These are phyloP conservation scores for Pilaira anomala DNA, from an alignment of 192 early-diverging fungal species.

Conservation along the genomic window DNA sequence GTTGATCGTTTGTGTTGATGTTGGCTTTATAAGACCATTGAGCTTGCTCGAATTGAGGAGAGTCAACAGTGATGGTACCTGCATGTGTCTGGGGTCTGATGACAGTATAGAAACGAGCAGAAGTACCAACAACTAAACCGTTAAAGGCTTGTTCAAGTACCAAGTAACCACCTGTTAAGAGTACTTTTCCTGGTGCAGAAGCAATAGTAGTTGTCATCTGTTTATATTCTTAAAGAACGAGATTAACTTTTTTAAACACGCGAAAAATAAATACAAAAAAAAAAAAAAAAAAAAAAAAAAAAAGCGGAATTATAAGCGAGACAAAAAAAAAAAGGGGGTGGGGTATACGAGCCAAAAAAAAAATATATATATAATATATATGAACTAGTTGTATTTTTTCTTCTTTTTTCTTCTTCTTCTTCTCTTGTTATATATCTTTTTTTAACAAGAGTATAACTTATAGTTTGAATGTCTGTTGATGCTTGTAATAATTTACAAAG, in stretches of 20 bases:
- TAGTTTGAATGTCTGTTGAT: conserved; percentile 9
- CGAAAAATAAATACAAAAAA: background rate
- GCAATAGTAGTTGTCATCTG: conserved; percentile 41
- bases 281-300: no score
- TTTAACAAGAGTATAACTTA: no score
- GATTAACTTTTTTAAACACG: no score
- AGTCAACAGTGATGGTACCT: conserved; percentile 56
- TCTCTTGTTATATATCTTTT: background rate
- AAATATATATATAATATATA: no score
- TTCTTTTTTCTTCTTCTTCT: background rate
- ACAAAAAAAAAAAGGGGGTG: background rate
- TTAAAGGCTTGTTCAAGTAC: conserved; percentile 78
- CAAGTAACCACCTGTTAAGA: conserved; percentile 90
- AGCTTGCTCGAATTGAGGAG: conserved; percentile 87
- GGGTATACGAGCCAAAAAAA: background rate
- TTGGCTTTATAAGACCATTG: conserved; percentile 66
- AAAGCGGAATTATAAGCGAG: background rate
- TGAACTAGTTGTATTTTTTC: no score
- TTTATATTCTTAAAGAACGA: no score
- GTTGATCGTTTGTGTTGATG: conserved; percentile 23
- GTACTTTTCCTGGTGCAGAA: conserved; percentile 95
- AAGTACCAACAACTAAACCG: conserved; percentile 83
- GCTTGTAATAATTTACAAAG: background rate
- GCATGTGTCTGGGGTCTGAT: conserved; percentile 32
- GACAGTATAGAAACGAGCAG: conserved; percentile 80